Conservation (phyloP, 2,329 filamentous ascomycete species). For the Trichoderma atrobrunneum region DNA sequence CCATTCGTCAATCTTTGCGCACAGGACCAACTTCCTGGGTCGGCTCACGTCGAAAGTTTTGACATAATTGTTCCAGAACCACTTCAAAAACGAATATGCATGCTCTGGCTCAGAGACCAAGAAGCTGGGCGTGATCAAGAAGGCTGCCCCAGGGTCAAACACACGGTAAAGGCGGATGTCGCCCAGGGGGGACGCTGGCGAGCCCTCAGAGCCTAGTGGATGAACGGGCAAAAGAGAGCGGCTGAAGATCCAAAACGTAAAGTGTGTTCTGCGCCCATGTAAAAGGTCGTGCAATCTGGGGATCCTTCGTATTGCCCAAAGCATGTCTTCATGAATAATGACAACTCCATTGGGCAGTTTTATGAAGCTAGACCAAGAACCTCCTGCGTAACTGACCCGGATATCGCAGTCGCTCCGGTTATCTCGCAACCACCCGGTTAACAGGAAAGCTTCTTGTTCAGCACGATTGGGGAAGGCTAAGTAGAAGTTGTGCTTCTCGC, state of each 20-base stretch:
- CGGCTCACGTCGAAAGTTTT: constrained; percentile 15
- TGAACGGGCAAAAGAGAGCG: constrained; percentile 29
- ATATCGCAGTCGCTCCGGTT: constrained; percentile 42
- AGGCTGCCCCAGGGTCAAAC: constrained; percentile 33
- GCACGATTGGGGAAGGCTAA: constrained; percentile 47
- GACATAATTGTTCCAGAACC: constrained; percentile 31
- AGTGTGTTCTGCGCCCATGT: constrained; percentile 26
- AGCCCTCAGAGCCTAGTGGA: constrained; percentile 20
- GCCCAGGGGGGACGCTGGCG: constrained; percentile 16
- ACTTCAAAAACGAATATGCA: constrained; percentile 37
- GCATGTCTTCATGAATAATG: constrained; percentile 46
- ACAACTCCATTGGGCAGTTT: constrained; percentile 32
- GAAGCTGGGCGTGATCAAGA: constrained; percentile 45
- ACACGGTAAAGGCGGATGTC: constrained; percentile 30
- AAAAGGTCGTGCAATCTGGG: constrained; percentile 38
- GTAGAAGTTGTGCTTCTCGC: constrained; percentile 38
- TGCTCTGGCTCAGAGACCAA: constrained; percentile 38
- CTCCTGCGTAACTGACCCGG: constrained; percentile 39
- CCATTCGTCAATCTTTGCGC: constrained; percentile 31
- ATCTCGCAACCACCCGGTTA: constrained; percentile 45
- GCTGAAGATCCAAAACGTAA: constrained; percentile 41
- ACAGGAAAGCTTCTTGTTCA: constrained; percentile 34
- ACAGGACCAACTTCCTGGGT: constrained; percentile 31
- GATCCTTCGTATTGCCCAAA: constrained; percentile 39
- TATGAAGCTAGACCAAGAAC: constrained; percentile 48